Conservation (phyloP, 2,329 filamentous ascomycete genomes). For the Aspergillus aculeatus region DNA sequence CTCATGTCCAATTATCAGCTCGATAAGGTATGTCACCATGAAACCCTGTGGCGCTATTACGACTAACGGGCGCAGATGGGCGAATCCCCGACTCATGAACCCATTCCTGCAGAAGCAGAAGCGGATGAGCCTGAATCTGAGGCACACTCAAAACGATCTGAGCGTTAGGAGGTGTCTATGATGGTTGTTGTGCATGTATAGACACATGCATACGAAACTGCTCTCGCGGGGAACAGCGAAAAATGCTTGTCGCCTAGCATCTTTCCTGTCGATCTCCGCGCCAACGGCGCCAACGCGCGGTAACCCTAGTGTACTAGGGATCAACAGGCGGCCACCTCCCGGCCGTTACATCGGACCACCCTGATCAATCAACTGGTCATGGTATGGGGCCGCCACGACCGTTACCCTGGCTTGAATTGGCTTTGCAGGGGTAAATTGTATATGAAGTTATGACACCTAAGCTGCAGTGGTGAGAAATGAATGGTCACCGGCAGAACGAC, state of each 20-base stretch:
- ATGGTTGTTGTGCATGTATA: neutral
- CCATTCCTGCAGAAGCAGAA: constrained; percentile 6
- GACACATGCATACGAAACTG: neutral
- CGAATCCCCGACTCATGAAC: constrained; percentile 17
- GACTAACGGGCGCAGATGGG: constrained; percentile 29
- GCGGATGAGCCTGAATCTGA: constrained; percentile 18
- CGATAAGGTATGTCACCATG: constrained; percentile 42
- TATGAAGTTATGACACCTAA: neutral
- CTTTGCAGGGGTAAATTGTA: neutral
- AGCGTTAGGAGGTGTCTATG: constrained; percentile 2
- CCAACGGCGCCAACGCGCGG: neutral
- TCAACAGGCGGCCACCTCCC: neutral
- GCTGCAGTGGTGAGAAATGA: constrained; percentile 2
- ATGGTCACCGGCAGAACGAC: neutral
- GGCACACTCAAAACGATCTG: constrained; percentile 27
- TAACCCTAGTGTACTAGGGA: neutral
- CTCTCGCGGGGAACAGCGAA: neutral
- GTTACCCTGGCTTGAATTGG: neutral
- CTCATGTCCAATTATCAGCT: constrained; percentile 60
- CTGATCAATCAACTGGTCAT: neutral
- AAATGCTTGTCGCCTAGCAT: neutral
- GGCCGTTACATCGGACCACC: neutral
- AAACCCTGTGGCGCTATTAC: neutral
- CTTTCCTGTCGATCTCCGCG: neutral
- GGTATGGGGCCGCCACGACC: neutral